Evolutionary conservation across 1,139 yeast genomes (phyloP).

Genomic region (Martiniozyma asiatica): DNA sequence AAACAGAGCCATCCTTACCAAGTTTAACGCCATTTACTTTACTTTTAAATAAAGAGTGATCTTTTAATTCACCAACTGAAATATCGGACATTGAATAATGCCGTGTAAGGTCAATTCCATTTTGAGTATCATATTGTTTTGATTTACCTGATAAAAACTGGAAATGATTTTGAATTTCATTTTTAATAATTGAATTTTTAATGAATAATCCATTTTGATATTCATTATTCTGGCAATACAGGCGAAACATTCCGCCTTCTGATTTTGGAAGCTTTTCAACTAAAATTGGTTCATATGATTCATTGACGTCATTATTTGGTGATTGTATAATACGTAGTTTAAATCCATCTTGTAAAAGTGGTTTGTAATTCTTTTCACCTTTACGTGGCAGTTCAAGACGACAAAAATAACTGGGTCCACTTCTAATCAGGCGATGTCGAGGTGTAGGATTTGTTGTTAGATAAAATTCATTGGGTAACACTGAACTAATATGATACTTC

Average conservation of each 20-base stretch:
- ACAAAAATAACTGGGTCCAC: slow-evolving; percentile 46
- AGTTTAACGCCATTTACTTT: slow-evolving; percentile 21
- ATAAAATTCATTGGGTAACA: slow-evolving; percentile 36
- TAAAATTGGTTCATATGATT: slow-evolving; percentile 9
- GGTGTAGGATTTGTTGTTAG: slow-evolving; percentile 49
- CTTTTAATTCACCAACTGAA: slow-evolving; percentile 9
- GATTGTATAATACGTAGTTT: slow-evolving; percentile 27
- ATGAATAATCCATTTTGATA: slow-evolving; percentile 9
- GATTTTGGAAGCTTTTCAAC: slow-evolving; percentile 15
- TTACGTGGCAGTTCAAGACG: slow-evolving; percentile 25
- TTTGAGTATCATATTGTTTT: slow-evolving; percentile 1
- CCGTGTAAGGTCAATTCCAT: slow-evolving; percentile 8
- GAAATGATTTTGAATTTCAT: neutral
- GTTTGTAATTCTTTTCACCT: neutral
- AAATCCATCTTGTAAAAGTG: slow-evolving; percentile 18
- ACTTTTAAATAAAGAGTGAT: slow-evolving; percentile 15
- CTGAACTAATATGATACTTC: slow-evolving; percentile 46
- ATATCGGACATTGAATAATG: slow-evolving; percentile 3
- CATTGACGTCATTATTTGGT: slow-evolving; percentile 13
- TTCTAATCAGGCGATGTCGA: slow-evolving; percentile 41
- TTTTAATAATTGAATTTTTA: slow-evolving; percentile 4
- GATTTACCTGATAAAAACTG: slow-evolving; percentile 1
- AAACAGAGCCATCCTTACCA: slow-evolving; percentile 25
- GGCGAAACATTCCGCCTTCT: slow-evolving; percentile 12
- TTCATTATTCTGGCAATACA: slow-evolving; percentile 12